Evolutionary conservation across 2,329 filamentous ascomycete species (phyloP), one percentile per base, ranked within the genome.

Genomic region (Tolypocladium nubicola): DNA sequence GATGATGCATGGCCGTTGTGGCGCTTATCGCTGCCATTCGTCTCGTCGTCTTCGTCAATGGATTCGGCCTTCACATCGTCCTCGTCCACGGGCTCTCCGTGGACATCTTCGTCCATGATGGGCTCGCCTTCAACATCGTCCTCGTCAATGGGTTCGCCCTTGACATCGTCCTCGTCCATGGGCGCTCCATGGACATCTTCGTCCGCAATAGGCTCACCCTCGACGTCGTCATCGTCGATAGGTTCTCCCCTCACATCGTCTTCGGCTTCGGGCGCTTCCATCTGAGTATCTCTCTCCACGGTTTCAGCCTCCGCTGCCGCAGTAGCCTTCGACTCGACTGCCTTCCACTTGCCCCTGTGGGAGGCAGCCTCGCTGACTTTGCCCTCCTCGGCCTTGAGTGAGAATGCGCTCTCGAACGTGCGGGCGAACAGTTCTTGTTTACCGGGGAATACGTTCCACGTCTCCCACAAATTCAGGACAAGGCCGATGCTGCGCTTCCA

Each of bases 401-500:
- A 67, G n/a, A 16, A 87, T 86, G 35, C 88, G 56, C 85, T 83
- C 61, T 88, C 84, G 65, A 96, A 96, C 14, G 81, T 81, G 56
- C 79, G 75, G 37, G 82, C 81, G 61, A 96, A 88, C 35, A 82
- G 73, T 61, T 89, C 87, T 62, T 93, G 88, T 57, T 86, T 84
- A 37, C 84, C 82, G 1, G 88, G 85, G 63, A 96, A 96, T 1
- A 85, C 82, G 62, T 81, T 86, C 84, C 83, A 86, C 8, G 82
- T 80, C 62, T 86, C 84, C 84, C 89, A 94, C 40, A 90, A 74
- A 52, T 81, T 79, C 10, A 94, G 74, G 2, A 94, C 78, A 7
- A 84, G 78, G 3, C 80, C 79, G 43, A 94, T 78, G 64, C 87
- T 90, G 54, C 89, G 82, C 70, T 88, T 89, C 88, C 89, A 94